Conservation (phyloP, 2,329 filamentous ascomycete genomes). For the Aspergillus melleus region DNA sequence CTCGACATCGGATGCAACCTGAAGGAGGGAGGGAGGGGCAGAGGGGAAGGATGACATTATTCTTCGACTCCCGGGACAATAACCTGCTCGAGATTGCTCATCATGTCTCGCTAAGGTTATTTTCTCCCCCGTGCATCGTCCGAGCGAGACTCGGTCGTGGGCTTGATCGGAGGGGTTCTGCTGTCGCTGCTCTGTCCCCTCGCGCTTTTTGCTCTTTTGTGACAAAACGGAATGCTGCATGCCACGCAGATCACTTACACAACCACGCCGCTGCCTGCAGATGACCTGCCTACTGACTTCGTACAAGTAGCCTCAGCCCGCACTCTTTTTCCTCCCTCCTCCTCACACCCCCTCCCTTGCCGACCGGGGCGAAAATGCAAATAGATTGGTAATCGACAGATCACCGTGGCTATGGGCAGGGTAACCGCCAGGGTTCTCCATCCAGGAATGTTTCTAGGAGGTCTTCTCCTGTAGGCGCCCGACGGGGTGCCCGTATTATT, state of each 20-base stretch:
- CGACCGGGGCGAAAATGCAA: constrained; percentile 4
- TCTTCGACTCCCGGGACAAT: not conserved
- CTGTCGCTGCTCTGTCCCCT: not conserved
- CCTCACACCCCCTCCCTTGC: constrained; percentile 7
- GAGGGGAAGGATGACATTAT: not conserved
- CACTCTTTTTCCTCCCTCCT: not conserved
- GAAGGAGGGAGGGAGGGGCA: constrained; percentile 3
- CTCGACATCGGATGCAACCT: constrained; percentile 3
- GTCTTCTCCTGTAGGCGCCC: constrained; percentile 8
- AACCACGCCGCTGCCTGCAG: constrained; percentile 13
- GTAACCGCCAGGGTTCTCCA: not conserved
- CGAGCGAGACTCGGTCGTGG: not conserved
- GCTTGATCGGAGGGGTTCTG: not conserved
- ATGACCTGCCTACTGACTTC: constrained; percentile 17
- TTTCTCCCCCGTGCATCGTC: not conserved
- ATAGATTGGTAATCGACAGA: constrained; percentile 5
- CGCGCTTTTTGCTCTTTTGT: not conserved
- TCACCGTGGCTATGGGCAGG: not conserved
- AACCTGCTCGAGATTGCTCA: not conserved
- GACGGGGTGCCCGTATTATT: not conserved
- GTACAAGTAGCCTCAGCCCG: constrained; percentile 13
- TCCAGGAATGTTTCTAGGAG: constrained; percentile 6
- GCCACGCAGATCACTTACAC: constrained; percentile 16
- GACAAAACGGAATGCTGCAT: constrained; percentile 10
- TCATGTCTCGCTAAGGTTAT: constrained; percentile 1